Evolutionary conservation across 495 filamentous ascomycete genomes (phyloP), one percentile per base, ranked within the genome.

Genomic region (Penicillium bialowiezense): DNA sequence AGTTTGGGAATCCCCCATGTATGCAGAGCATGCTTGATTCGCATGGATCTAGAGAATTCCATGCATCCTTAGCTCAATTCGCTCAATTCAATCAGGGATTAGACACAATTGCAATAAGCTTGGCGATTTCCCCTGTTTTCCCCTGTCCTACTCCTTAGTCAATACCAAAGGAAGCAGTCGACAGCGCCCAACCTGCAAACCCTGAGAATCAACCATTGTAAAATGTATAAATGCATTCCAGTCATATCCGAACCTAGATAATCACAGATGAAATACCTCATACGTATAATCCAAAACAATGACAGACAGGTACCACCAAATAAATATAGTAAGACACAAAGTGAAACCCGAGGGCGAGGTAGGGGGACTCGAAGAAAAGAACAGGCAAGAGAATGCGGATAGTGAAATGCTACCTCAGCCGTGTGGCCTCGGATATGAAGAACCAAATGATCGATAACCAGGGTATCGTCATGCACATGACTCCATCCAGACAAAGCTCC

Each of bases 391-490:
- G 7, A 29, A 23, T 15, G 14, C 24, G 18, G 12, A 41, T 18
- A 14, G 14, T 20, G 21, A 47, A 36, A 47, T 39, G 34, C 15
- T 15, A 47, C 23, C n/a, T n/a, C n/a, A n/a, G n/a, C n/a, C n/a
- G n/a, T n/a, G n/a, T 55, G 49, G 65, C 54, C 54, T 54, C 24
- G 52, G 44, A 54, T 26, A 48, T 9, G 39, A 44, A 41, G 24
- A 44, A 58, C 52, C 59, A 59, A 68, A 57, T 62, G 64, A 68
- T 69, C 62, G 62, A 37, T 38, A 68, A 65, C 59, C 54, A 43
- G 70, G 69, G 64, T 69, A 70, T 71, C 60, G 63, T 65, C 63
- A 71, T 68, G 65, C 63, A 65, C 59, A 59, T 45, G 52, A 59
- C 51, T 52, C 54, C 58, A 63, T 56, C 50, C 60, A 62, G 48